A percentile compares a stretch with the other conserved stretches of the same genome.
Evolutionary conservation across 2,329 filamentous ascomycete species (phyloP).

Genomic region (Calonectria naviculata): DNA sequence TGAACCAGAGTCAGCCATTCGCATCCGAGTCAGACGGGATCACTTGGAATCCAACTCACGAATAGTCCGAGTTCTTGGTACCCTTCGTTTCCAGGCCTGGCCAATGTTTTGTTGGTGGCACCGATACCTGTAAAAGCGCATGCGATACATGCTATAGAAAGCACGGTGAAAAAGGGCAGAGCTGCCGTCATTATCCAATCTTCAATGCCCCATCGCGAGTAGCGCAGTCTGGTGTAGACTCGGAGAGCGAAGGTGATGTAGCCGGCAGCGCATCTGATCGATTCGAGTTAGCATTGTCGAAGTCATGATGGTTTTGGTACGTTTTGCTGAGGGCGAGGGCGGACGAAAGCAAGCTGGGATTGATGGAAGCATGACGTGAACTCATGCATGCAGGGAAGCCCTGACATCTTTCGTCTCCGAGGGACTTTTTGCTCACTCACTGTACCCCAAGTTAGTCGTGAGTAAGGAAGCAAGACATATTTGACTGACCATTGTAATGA

Average conservation of each 20-base stretch:
- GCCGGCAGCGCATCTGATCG: background rate
- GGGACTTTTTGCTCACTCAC: background rate
- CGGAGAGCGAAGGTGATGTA: background rate
- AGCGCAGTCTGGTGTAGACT: background rate
- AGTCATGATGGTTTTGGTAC: no score
- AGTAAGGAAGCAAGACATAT: accelerated
- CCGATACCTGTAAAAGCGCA: background rate
- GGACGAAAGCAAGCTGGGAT: no score
- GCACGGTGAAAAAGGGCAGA: background rate
- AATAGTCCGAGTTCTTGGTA: background rate
- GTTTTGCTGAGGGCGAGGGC: no score
- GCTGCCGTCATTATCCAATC: background rate
- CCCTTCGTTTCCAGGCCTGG: background rate
- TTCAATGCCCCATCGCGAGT: background rate
- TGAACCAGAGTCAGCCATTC: background rate
- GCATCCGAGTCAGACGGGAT: no score
- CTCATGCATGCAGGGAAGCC: no score
- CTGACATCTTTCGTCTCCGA: background rate
- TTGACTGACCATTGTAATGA: background rate
- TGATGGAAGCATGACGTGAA: no score
- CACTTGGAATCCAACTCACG: background rate
- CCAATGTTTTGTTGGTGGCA: background rate
- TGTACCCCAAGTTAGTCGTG: background rate
- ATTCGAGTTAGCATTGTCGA: background rate
- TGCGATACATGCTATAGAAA: background rate